Conservation (phyloP, 805 yeast genomes). For the Ogataea methylovora region DNA sequence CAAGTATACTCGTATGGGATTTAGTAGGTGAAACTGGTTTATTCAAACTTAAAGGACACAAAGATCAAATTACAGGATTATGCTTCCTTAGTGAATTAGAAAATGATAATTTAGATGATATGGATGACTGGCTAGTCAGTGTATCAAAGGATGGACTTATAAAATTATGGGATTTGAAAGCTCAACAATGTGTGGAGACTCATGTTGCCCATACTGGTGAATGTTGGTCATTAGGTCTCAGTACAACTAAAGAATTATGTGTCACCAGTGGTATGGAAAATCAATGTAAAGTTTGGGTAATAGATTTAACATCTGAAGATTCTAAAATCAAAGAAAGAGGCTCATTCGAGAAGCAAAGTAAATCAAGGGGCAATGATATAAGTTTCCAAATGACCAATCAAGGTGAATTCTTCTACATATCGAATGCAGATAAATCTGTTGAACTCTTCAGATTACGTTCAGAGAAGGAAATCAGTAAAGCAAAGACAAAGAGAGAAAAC, state of each 20-base stretch:
- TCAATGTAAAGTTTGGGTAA: conserved; percentile 75
- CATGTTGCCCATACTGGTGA: conserved; percentile 91
- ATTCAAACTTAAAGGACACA: conserved; percentile 80
- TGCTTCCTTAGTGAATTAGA: conserved; percentile 34
- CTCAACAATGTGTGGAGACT: conserved; percentile 89
- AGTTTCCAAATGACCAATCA: conserved; percentile 35
- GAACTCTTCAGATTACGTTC: conserved; percentile 76
- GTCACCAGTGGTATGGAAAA: conserved; percentile 76
- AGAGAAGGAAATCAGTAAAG: conserved; percentile 71
- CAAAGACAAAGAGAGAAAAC: conserved; percentile 67
- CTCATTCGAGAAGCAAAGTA: conserved; percentile 64
- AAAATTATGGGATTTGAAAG: conserved; percentile 87
- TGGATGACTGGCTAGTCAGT: conserved; percentile 66
- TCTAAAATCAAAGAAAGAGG: conserved; percentile 55
- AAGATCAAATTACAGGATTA: conserved; percentile 79
- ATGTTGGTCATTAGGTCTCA: conserved; percentile 75
- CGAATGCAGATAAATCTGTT: conserved; percentile 72
- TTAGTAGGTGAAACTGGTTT: conserved; percentile 87
- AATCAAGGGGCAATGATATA: conserved; percentile 58
- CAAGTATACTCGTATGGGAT: conserved; percentile 89
- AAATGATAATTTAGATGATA: conserved; percentile 33
- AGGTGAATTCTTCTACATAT: conserved; percentile 54
- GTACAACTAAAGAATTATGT: conserved; percentile 27
- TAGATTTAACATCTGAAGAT: conserved; percentile 50
- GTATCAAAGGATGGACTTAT: conserved; percentile 85